Evolutionary conservation across 768 basidiomycete species (phyloP).

Genomic region (Lactifluus rugatus): DNA sequence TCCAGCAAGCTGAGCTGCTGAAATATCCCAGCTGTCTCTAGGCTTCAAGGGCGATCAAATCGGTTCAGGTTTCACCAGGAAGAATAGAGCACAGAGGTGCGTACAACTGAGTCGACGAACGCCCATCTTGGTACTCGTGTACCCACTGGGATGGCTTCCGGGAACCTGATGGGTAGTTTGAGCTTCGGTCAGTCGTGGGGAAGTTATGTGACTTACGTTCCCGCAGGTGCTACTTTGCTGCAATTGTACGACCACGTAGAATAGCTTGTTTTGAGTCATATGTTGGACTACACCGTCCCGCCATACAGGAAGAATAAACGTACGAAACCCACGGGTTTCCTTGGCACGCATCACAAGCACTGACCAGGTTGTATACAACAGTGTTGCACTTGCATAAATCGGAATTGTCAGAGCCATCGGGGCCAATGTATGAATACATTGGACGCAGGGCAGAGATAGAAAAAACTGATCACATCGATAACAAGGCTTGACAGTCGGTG

Average conservation of each 20-base stretch:
- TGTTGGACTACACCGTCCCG: neutral
- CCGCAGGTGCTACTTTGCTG: neutral
- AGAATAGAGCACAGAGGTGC: neutral
- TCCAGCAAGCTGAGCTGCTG: neutral
- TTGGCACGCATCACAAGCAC: constrained; percentile 25
- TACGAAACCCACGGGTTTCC: constrained; percentile 4
- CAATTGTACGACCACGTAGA: constrained; percentile 14
- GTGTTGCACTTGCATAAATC: constrained; percentile 23
- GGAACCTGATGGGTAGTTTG: constrained; percentile 1
- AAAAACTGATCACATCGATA: neutral
- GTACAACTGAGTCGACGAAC: constrained; percentile 35
- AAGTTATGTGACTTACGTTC: constrained; percentile 7
- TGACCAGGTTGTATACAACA: constrained; percentile 23
- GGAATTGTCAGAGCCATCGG: neutral
- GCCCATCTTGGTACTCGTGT: constrained; percentile 42
- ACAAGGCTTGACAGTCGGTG: neutral
- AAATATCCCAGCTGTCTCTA: constrained; percentile 1
- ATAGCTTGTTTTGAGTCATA: constrained; percentile 3
- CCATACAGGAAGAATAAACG: neutral
- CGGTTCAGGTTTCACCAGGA: too few relatives aligned
- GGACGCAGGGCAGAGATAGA: neutral
- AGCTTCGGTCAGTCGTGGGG: neutral
- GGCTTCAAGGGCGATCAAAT: neutral
- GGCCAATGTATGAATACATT: constrained; percentile 7
- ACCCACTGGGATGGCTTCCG: constrained; percentile 30